A percentile compares a stretch with the other conserved stretches of the same genome.
Evolutionary conservation across 108 stramenopile species (phyloP).

Genomic region (Mayamaea pseudoterrestris): DNA sequence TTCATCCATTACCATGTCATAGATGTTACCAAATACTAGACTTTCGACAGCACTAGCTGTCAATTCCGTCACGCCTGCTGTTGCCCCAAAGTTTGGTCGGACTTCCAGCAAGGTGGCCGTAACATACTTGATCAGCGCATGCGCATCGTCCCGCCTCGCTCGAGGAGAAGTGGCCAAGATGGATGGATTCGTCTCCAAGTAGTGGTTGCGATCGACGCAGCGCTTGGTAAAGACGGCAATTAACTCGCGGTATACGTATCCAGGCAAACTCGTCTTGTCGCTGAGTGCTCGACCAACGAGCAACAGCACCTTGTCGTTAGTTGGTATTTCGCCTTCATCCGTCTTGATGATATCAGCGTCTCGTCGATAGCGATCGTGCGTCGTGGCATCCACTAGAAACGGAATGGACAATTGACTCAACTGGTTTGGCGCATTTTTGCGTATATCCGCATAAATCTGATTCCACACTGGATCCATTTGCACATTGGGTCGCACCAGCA

Average conservation of each 20-base stretch:
- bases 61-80: constrained; percentile 52
- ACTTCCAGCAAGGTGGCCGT: constrained; percentile 74
- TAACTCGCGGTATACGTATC: constrained; percentile 61
- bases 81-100: constrained; percentile 52
- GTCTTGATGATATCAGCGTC: constrained; percentile 66
- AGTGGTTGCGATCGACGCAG: constrained; percentile 1
- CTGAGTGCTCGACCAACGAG: constrained; percentile 62
- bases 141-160: constrained; percentile 55
- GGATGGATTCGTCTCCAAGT: background rate
- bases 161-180: background rate
- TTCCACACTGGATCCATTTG: constrained; percentile 60
- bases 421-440: constrained; percentile 10
- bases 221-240: constrained; percentile 38
- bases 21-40: constrained; percentile 73
- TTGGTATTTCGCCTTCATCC: constrained; percentile 56
- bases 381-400: constrained; percentile 12
- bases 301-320: constrained; percentile 63
- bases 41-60: constrained; percentile 65
- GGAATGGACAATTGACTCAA: constrained; percentile 3
- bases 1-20: constrained; percentile 47
- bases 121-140: constrained; percentile 76
- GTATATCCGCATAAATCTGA: constrained; percentile 34
- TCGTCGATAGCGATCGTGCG: constrained; percentile 42
- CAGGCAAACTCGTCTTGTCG: constrained; percentile 69
- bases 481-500: constrained; percentile 67